Evolutionary conservation across 2,329 filamentous ascomycete species (phyloP).

Genomic region (Capronia americana): DNA sequence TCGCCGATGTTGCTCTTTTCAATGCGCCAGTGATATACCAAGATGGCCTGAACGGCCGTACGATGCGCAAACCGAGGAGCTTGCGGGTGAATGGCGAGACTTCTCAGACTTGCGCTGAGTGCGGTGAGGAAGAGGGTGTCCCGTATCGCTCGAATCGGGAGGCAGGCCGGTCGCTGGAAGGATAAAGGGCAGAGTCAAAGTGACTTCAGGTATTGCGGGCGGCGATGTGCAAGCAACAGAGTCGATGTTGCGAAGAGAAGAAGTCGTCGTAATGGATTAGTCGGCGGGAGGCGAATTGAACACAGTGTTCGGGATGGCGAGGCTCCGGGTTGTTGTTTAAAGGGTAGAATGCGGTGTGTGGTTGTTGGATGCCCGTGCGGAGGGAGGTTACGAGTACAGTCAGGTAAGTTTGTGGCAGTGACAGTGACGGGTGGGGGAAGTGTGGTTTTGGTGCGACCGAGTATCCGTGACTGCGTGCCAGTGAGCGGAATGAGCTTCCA

Average conservation of each 20-base stretch:
- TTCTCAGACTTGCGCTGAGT: neutral
- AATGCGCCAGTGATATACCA: slow-evolving; percentile 7
- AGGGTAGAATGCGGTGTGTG: slow-evolving; percentile 17
- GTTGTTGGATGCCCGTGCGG: slow-evolving; percentile 11
- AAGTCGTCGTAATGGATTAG: slow-evolving; percentile 14
- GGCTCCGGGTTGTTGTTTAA: slow-evolving; percentile 22
- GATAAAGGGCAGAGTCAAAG: neutral
- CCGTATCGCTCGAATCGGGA: slow-evolving; percentile 1
- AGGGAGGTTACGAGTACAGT: slow-evolving; percentile 16
- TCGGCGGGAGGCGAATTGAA: slow-evolving; percentile 10
- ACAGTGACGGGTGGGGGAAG: slow-evolving; percentile 10
- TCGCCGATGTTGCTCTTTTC: slow-evolving; percentile 23
- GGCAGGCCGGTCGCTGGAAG: neutral
- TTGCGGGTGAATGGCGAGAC: slow-evolving; percentile 4
- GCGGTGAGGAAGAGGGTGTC: slow-evolving; percentile 1
- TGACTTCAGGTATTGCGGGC: slow-evolving; percentile 3
- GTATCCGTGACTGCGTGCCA: slow-evolving; percentile 12
- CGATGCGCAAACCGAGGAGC: slow-evolving; percentile 1
- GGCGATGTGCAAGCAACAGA: slow-evolving; percentile 6
- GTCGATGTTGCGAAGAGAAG: slow-evolving; percentile 3
- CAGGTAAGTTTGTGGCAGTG: slow-evolving; percentile 19
- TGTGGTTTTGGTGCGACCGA: slow-evolving; percentile 12
- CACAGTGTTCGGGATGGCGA: slow-evolving; percentile 20
- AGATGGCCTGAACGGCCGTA: neutral
- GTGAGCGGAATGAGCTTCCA: slow-evolving; percentile 1